Evolutionary conservation across 1,139 yeast species (phyloP).

Genomic region (Komagataea norvegica): DNA sequence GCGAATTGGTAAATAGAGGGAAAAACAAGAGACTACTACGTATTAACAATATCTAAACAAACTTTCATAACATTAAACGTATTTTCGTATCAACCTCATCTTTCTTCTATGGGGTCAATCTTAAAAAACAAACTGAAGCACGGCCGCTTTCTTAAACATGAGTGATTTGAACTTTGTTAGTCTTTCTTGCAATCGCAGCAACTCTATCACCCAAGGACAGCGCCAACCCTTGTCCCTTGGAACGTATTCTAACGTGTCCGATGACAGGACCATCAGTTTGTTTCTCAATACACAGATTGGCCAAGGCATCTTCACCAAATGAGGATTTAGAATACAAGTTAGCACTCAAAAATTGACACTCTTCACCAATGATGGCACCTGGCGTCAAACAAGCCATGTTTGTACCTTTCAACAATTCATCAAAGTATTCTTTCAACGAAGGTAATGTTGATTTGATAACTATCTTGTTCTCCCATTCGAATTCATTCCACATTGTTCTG

Average conservation of each 20-base stretch:
- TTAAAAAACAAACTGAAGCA: not conserved
- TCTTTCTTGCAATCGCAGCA: slow-evolving; percentile 66
- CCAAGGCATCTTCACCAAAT: slow-evolving; percentile 97
- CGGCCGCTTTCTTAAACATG: slow-evolving; percentile 28
- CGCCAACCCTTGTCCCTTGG: slow-evolving; percentile 97
- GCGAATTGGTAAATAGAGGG: not conserved
- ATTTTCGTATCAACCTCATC: not conserved
- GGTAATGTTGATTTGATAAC: slow-evolving; percentile 71
- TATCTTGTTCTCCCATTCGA: slow-evolving; percentile 99
- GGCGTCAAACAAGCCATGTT: slow-evolving; percentile 95
- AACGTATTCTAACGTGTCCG: slow-evolving; percentile 95
- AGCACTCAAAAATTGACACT: slow-evolving; percentile 90
- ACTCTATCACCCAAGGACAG: slow-evolving; percentile 91
- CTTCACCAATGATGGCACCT: slow-evolving; percentile 80
- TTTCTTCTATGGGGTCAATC: not conserved
- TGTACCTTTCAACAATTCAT: slow-evolving; percentile 73
- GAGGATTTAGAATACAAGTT: slow-evolving; percentile 89
- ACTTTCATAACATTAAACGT: slow-evolving; percentile 2
- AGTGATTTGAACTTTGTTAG: slow-evolving; percentile 34
- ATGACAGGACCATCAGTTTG: slow-evolving; percentile 70
- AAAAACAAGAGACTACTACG: no score
- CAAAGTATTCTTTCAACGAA: slow-evolving; percentile 74
- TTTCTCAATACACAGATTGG: slow-evolving; percentile 89
- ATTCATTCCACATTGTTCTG: slow-evolving; percentile 98
- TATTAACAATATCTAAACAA: no score